Base-by-base conservation (phyloP, 2,329 filamentous ascomycete species). In the Aspergillus proliferans region DNA sequence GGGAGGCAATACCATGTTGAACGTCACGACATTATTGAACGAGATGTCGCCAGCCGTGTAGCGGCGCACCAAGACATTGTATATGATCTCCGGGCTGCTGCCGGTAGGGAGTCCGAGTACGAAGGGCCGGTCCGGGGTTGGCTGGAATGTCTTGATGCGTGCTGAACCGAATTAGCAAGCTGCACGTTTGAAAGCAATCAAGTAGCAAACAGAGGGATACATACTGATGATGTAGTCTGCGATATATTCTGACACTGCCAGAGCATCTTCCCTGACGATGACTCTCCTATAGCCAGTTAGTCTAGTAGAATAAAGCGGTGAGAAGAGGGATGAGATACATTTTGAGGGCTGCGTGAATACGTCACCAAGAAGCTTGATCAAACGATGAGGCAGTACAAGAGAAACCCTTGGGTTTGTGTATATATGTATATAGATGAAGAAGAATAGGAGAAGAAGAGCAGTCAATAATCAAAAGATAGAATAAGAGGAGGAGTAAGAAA, bases 11-110 rank as follows among this genome's bases (percentile, higher is more conserved):
- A 86, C 84, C 88, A 93, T 93, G 71, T 93, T 93, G 77, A 94
- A 94, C 22, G 88, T 94, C 64, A 93, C 81, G 62, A 94, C 87
- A 85, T 94, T 82, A 63, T 85, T 84, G 67, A 94, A 94, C 1
- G 88, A 92, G 62, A 94, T 84, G 64, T 88, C 65, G 46, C 58
- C 62, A 36, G 65, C 62, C 50, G 70, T 68, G 59, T 70, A 62
- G 34, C 65, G 64, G 55, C 72, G 61, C 44, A 93, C 88, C 22
- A 94, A 79, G 58, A 84, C 78, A 66, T 83, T 82, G 74, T 94
- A 94, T 56, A 93, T 83, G 46, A 81, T 77, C 52, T 90, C 80
- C 2, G 88, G 88, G 54, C 85, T 91, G 60, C 86, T 90, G 47
- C 88, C 88, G 1, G 88, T 94, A 8, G 88, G 88, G 43, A 94